A percentile compares a stretch with the other conserved stretches of the same genome.
These are phyloP conservation scores for Cryomyces antarcticus DNA, from an alignment of 495 filamentous ascomycete genomes.

Conservation along the genomic window DNA sequence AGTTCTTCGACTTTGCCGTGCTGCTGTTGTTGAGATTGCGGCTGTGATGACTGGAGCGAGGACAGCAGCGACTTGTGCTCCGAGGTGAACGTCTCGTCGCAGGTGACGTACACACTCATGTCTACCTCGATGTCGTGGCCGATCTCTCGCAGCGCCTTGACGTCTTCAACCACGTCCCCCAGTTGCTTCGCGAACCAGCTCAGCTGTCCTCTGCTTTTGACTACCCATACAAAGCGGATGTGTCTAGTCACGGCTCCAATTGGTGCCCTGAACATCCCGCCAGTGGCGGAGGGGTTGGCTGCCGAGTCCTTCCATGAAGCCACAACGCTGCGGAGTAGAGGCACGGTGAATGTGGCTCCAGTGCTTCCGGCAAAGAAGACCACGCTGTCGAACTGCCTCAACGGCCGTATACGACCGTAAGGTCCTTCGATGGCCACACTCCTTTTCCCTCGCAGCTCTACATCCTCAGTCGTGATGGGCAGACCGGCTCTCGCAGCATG, in stretches of 20 bases:
- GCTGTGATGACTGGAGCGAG: constrained; percentile 1
- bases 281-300: constrained; percentile 2
- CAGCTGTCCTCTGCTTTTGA: constrained; percentile 48
- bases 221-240: constrained; percentile 52
- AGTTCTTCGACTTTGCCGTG: constrained; percentile 2
- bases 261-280: constrained; percentile 12
- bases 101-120: constrained; percentile 39
- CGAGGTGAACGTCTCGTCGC: constrained; percentile 25
- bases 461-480: constrained; percentile 29
- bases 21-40: background rate
- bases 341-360: constrained; percentile 34
- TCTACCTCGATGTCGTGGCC: constrained; percentile 25
- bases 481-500: constrained; percentile 33
- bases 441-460: constrained; percentile 1
- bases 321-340: constrained; percentile 31
- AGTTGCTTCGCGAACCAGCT: constrained; percentile 47
- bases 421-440: constrained; percentile 27
- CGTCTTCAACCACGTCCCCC: constrained; percentile 31
- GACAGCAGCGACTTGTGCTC: constrained; percentile 11
- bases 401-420: constrained; percentile 26
- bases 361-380: constrained; percentile 41
- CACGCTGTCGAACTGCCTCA: constrained; percentile 33
- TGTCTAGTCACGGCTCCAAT: constrained; percentile 34
- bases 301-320: constrained; percentile 16
- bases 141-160: constrained; percentile 17